These are phyloP conservation scores for Botryotinia calthae DNA, from an alignment of 2,329 filamentous ascomycete genomes.

Conservation along the genomic window DNA sequence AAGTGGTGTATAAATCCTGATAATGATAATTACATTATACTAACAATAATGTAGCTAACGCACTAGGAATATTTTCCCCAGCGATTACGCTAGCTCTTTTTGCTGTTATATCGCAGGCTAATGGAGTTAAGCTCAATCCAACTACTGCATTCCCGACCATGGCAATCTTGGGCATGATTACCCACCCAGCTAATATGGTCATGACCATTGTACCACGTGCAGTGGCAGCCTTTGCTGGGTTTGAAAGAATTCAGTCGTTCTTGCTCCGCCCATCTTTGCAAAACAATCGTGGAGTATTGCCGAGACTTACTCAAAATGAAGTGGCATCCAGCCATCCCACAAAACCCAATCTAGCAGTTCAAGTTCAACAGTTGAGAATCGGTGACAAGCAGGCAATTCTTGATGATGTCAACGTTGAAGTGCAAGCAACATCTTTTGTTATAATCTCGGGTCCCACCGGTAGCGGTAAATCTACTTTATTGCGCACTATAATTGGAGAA, in stretches of 20 bases:
- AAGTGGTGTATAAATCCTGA: slow-evolving; percentile 18
- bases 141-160: slow-evolving; percentile 30
- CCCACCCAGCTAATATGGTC: slow-evolving; percentile 30
- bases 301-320: neutral
- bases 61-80: slow-evolving; percentile 30
- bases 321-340: neutral
- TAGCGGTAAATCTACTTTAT: slow-evolving; percentile 38
- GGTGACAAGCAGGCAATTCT: slow-evolving; percentile 1
- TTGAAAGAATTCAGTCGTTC: slow-evolving; percentile 38
- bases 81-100: slow-evolving; percentile 29
- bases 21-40: neutral
- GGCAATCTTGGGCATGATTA: slow-evolving; percentile 28
- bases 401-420: slow-evolving; percentile 6
- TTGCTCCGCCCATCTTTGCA: slow-evolving; percentile 22
- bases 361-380: slow-evolving; percentile 1
- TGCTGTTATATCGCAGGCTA: slow-evolving; percentile 22
- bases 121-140: slow-evolving; percentile 10
- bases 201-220: slow-evolving; percentile 29
- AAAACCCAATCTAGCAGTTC: neutral
- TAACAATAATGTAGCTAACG: slow-evolving; percentile 27
- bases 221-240: slow-evolving; percentile 25
- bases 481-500: slow-evolving; percentile 38
- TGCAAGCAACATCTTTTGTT: neutral
- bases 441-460: slow-evolving; percentile 35
- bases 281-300: slow-evolving; percentile 17